Conservation (phyloP, 768 basidiomycete genomes). For the Mycena belliarum region DNA sequence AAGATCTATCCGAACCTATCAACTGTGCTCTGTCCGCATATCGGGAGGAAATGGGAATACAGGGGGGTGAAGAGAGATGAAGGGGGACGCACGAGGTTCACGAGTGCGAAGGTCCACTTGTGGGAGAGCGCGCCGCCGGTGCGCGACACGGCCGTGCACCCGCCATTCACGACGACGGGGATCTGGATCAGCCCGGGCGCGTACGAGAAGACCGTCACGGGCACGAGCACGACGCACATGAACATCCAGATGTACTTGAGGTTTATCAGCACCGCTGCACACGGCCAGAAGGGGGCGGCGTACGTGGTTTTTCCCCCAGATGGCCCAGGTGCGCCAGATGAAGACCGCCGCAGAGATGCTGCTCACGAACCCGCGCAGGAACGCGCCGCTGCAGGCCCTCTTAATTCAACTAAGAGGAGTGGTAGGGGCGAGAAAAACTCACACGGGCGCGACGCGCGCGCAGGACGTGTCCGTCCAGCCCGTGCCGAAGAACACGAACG, state of each 20-base stretch:
- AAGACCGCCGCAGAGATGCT: background rate
- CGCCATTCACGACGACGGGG: background rate
- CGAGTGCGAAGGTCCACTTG: background rate
- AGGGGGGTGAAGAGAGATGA: too few relatives aligned
- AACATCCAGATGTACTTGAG: background rate
- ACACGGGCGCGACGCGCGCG: background rate
- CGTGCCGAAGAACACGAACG: background rate
- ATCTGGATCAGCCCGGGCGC: background rate
- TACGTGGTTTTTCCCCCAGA: background rate
- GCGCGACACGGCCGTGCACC: background rate
- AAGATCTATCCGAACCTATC: too few relatives aligned
- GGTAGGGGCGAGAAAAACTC: background rate
- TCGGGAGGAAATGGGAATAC: too few relatives aligned
- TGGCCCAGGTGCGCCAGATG: background rate
- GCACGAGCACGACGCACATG: background rate
- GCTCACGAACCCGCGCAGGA: background rate
- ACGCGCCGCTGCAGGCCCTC: background rate
- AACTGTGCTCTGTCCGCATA: too few relatives aligned
- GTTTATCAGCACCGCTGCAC: too few relatives aligned
- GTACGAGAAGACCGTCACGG: background rate
- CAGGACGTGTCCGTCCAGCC: background rate
- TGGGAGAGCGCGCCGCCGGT: background rate
- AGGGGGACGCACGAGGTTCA: background rate
- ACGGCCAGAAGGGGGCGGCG: background rate
- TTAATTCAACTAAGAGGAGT: too few relatives aligned